Evolutionary conservation across 208 protist genomes (phyloP).

Genomic region (Trypanosoma rangeli): DNA sequence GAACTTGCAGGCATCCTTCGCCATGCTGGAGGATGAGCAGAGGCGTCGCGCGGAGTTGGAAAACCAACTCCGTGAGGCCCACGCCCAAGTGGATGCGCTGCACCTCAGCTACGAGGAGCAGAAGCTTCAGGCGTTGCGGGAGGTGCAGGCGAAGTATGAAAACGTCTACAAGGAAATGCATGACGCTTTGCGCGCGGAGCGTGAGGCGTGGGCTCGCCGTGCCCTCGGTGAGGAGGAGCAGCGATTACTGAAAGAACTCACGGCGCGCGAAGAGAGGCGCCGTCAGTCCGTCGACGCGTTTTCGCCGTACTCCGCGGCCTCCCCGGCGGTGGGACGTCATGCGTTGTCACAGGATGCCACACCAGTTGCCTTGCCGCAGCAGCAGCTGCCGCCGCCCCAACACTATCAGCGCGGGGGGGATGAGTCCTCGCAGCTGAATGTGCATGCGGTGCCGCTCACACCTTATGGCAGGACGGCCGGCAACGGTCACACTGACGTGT

Average conservation of each 20-base stretch:
- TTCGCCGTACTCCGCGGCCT: background rate
- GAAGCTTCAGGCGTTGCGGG: constrained; percentile 35
- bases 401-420: background rate
- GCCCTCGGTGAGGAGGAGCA: constrained; percentile 54
- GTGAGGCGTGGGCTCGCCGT: constrained; percentile 40
- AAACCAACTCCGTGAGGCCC: constrained; percentile 22
- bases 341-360: background rate
- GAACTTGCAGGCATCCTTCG: background rate
- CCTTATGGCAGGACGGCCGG: constrained; percentile 11
- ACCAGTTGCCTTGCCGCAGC: background rate
- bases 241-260: constrained; percentile 37
- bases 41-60: constrained; percentile 13
- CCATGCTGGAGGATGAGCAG: constrained; percentile 18
- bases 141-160: constrained; percentile 33
- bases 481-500: background rate
- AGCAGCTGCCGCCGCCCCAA: too few species aligned
- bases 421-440: background rate
- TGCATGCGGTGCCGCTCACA: background rate
- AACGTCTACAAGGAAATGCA: constrained; percentile 34
- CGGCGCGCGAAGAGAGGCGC: constrained; percentile 23
- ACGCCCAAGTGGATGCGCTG: constrained; percentile 39
- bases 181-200: constrained; percentile 28
- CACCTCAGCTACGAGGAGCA: constrained; percentile 39
- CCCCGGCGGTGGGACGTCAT: background rate
- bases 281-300: constrained; percentile 8